Evolutionary conservation across 768 basidiomycete species (phyloP).

Genomic region (Russula olivacea): DNA sequence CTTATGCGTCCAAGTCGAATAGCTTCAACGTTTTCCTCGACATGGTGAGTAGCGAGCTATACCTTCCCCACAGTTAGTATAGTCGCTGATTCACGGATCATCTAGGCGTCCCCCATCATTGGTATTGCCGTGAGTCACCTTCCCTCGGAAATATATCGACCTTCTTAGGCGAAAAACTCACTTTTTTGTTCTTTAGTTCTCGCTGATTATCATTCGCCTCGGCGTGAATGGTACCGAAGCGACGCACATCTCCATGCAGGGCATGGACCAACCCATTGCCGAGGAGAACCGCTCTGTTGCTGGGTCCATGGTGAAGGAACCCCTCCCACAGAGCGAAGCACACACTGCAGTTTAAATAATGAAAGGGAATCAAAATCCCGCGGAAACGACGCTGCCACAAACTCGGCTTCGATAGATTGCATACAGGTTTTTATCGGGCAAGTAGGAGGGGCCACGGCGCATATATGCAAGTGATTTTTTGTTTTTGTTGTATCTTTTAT

Average conservation of each 20-base stretch:
- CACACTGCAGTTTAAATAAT: background rate
- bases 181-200: background rate
- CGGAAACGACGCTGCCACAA: background rate
- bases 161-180: background rate
- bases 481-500: background rate
- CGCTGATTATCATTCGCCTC: slow-evolving; percentile 18
- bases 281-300: slow-evolving; percentile 7
- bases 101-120: slow-evolving; percentile 17
- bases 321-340: slow-evolving; percentile 3
- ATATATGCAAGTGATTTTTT: background rate
- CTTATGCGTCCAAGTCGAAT: slow-evolving; percentile 12
- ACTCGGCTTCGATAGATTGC: background rate
- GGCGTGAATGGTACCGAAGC: background rate
- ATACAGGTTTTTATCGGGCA: background rate
- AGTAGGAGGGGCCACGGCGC: background rate
- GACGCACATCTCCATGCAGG: slow-evolving; percentile 22
- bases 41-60: slow-evolving; percentile 7
- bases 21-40: slow-evolving; percentile 24
- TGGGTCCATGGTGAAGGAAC: slow-evolving; percentile 19
- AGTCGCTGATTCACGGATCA: background rate
- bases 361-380: background rate
- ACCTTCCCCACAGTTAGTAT: too few relatives aligned
- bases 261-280: slow-evolving; percentile 5
- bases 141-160: background rate
- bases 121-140: slow-evolving; percentile 17